phyloP scores from a whole-genome alignment of 2,329 filamentous ascomycete species.

The Berkeleyomyces rouxiae region DNA sequence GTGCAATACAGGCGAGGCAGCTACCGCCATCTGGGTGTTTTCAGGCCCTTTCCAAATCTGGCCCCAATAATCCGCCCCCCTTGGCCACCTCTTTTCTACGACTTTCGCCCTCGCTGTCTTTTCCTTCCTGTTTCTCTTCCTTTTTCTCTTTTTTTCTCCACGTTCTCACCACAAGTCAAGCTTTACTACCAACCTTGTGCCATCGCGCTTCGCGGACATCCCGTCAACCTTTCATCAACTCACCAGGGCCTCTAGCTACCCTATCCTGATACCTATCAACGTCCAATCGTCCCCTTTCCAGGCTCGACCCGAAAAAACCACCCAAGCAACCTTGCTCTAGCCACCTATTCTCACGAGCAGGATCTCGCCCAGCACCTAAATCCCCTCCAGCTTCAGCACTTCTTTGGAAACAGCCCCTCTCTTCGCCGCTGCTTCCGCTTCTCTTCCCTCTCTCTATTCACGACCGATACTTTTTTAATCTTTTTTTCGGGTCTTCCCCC shows the following conservation, averaged over 20 bases:
- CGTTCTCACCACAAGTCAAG: constrained; percentile 25
- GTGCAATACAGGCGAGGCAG: background rate
- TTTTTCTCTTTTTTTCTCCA: constrained; percentile 18
- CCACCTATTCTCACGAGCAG: constrained; percentile 12
- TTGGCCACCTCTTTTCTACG: background rate
- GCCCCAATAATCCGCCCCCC: constrained; percentile 1
- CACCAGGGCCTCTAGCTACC: constrained; percentile 87
- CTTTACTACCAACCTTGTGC: constrained; percentile 15
- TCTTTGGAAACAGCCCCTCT: background rate
- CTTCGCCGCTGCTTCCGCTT: background rate
- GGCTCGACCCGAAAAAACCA: constrained; percentile 7
- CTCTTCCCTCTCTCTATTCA: constrained; percentile 1
- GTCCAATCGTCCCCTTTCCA: constrained; percentile 13
- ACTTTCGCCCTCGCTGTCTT: constrained; percentile 17
- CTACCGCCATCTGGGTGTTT: background rate
- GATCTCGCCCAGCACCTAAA: constrained; percentile 10
- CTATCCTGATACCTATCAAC: constrained; percentile 32
- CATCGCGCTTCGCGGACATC: constrained; percentile 23
- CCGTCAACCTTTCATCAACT: constrained; percentile 23
- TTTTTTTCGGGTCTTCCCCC: constrained; percentile 52
- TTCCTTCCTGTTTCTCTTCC: constrained; percentile 16
- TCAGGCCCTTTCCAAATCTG: background rate
- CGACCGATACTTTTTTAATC: constrained; percentile 25
- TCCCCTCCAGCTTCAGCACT: background rate
- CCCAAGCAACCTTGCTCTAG: constrained; percentile 13